Evolutionary conservation across 495 filamentous ascomycete species (phyloP).

Genomic region (Bathelium albidoporum): DNA sequence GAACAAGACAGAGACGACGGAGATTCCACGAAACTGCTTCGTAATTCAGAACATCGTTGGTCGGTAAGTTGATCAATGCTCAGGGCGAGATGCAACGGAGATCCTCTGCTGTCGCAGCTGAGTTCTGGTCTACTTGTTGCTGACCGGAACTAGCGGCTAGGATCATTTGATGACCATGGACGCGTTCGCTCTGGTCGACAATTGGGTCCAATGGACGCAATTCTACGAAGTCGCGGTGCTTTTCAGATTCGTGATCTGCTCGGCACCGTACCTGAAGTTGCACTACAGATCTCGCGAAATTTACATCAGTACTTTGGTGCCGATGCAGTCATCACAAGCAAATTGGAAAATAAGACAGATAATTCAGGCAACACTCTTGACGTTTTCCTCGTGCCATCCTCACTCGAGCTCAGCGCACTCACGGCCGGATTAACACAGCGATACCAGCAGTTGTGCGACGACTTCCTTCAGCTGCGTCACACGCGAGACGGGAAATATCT

Average conservation of each 20-base stretch:
- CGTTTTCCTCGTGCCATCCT: neutral
- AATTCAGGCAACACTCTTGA: constrained; percentile 23
- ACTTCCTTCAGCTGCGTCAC: neutral
- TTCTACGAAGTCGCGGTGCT: constrained; percentile 35
- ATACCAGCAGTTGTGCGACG: neutral
- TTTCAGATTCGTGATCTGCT: constrained; percentile 33
- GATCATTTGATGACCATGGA: neutral
- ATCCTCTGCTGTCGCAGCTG: neutral
- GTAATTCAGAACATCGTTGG: neutral
- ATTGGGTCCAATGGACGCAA: constrained; percentile 41
- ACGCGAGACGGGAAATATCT: constrained; percentile 10
- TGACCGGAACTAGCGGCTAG: too few species aligned
- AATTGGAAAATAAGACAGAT: constrained; percentile 10
- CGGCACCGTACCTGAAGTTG: constrained; percentile 23
- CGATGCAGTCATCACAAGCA: constrained; percentile 37
- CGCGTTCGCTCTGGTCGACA: constrained; percentile 30
- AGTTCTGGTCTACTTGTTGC: neutral
- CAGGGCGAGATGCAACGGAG: neutral
- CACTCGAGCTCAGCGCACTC: too few species aligned
- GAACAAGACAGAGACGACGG: neutral
- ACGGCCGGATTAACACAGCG: neutral
- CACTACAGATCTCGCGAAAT: constrained; percentile 49
- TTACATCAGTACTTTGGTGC: constrained; percentile 50
- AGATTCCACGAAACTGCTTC: neutral
- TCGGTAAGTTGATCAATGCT: neutral